Conservation (phyloP, 148 eudicot species). For the Heliosperma pusillum region DNA sequence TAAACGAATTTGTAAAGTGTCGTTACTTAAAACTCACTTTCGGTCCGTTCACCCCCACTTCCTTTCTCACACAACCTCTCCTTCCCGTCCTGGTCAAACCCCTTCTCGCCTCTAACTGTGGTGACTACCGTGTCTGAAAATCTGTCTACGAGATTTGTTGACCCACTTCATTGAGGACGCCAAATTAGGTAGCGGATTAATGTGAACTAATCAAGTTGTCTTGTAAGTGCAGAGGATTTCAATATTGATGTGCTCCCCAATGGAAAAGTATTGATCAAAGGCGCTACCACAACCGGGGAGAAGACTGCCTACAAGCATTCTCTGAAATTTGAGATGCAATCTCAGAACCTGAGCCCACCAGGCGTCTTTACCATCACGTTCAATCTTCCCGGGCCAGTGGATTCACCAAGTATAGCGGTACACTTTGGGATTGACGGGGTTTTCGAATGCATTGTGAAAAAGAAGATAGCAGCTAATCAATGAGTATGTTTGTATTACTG, state of each 20-base stretch:
- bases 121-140: too few species aligned
- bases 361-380: constrained; percentile 62
- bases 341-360: constrained; percentile 62
- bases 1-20: too few species aligned
- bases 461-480: constrained; percentile 1
- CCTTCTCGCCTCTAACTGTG: too few species aligned
- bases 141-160: too few species aligned
- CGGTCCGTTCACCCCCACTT: too few species aligned
- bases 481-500: neutral
- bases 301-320: constrained; percentile 35
- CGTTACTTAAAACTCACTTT: too few species aligned
- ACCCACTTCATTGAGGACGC: too few species aligned
- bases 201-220: constrained; percentile 5
- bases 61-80: too few species aligned
- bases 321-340: constrained; percentile 54
- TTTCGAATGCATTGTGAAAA: constrained; percentile 52
- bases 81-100: too few species aligned
- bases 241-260: constrained; percentile 45
- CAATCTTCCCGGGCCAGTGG: constrained; percentile 62
- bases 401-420: constrained; percentile 29
- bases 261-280: constrained; percentile 47
- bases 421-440: constrained; percentile 54
- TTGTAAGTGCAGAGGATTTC: constrained; percentile 40
- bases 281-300: constrained; percentile 61
- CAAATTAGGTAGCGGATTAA: neutral